Base-by-base conservation (phyloP, 768 basidiomycete genomes). In the Lactarius pseudohatsudake region DNA sequence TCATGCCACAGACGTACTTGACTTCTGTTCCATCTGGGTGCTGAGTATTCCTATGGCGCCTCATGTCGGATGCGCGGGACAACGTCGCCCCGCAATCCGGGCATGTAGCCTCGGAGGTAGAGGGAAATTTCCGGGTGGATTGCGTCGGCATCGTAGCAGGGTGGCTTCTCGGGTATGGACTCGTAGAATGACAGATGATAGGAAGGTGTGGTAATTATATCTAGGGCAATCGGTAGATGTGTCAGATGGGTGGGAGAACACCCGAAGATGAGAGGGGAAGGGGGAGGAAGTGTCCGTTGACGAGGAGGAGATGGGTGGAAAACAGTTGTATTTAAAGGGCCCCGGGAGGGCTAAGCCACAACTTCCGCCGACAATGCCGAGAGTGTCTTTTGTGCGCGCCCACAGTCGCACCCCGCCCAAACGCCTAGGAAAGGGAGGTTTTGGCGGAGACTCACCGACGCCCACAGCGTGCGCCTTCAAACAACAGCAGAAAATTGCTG, bases 291-390 rank as follows among this genome's bases (percentile, higher is more conserved):
- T 41, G 22, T n/a, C 59, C 18, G 56, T 20, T 15, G 30, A 32
- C 10, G 38, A 30, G 50, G 36, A 40, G n/a, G 7, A 20, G 30
- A 40, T 32, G 43, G 61, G 32, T 34, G 9, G 32, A 43, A 38
- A 9, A 4, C 58, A 13, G 57, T 22, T 58, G 62, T 67, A 67
- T 64, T 67, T 67, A 67, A 59, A 20, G 9, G 58, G 26, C 15
- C 8, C 34, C 26, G 34, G 57, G 57, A 9, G 26, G 50, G n/a
- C 22, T 13, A 38, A 22, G 59, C 6, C 28, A 47, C n/a, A 13
- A 56, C 11, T 5, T 34, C 36, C 41, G 45, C 34, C 57, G 66
- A 34, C 20, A 34, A 56, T 5, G 34, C 57, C 66, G 58, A 30
- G 26, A 20, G 26, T 18, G 59, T 53, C 28, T 47, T n/a, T 43